Evolutionary conservation across 2,329 filamentous ascomycete genomes (phyloP), one percentile per base, ranked within the genome.

Genomic region (Bipolaris oryzae): DNA sequence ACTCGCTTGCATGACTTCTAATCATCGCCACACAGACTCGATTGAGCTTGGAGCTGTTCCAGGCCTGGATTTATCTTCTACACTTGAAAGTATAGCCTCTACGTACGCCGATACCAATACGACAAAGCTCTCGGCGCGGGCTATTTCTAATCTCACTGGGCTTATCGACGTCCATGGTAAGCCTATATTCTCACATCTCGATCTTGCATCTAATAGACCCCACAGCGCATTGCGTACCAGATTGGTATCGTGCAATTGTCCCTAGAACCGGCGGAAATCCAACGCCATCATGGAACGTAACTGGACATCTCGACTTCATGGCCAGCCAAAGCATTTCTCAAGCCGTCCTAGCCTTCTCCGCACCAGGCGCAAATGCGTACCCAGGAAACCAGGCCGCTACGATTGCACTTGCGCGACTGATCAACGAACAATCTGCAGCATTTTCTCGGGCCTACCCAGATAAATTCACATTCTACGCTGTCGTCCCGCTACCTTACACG

Each of bases 381-480:
- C 48, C 45, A 4, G 50, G 50, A 0, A 39, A 56, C 21, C 15
- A 37, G 37, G 33, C 45, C 21, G 50, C 37, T 6, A 49, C 55
- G 2, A 31, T 38, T 7, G 55, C 49, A 5, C 55, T 59, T 13
- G 58, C 55, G 13, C 49, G 58, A 5, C 10, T 61, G 7, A 45
- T 56, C 9, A 61, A 61, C 18, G 56, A 56, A 37, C 53, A 61
- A 5, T 46, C 49, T 31, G 51, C 58, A 4, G 44, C 51, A 9
- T 46, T 50, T 0, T 47, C 38, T 5, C 48, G 44, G 23, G 28
- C 37, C 11, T 46, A 59, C 21, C 55, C 49, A 13, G 42, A 47
- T 5, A 34, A 37, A 38, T 59, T 61, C 45, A 46, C 55, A 5
- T 61, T 61, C n/a, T 56, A 56, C 18, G 59, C 53, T n/a, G 44